These are phyloP conservation scores for Tolypocladium capitatum DNA, from an alignment of 2,329 filamentous ascomycete genomes.

Conservation along the genomic window DNA sequence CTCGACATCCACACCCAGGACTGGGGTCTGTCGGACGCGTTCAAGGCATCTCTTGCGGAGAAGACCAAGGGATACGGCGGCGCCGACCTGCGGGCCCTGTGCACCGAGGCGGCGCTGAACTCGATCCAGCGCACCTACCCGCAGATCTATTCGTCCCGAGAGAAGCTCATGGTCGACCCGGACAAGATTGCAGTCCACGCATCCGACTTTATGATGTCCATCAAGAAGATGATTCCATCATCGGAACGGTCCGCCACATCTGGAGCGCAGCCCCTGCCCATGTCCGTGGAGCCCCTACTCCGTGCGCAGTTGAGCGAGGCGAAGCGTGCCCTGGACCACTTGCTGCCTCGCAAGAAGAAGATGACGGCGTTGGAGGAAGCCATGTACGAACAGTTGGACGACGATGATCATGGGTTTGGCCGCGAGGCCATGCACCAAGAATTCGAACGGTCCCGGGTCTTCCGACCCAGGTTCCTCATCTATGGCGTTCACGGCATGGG, in stretches of 20 bases:
- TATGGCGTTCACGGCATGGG: conserved; percentile 82
- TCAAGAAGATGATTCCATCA: conserved; percentile 92
- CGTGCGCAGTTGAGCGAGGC: conserved; percentile 59
- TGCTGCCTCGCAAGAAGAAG: conserved; percentile 75
- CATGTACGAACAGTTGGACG: conserved; percentile 75
- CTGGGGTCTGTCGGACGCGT: conserved; percentile 69
- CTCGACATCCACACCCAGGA: conserved; percentile 91
- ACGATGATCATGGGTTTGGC: conserved; percentile 71
- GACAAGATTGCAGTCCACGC: conserved; percentile 74
- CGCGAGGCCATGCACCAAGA: conserved; percentile 63
- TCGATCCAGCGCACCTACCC: conserved; percentile 91
- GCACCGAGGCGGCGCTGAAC: conserved; percentile 91
- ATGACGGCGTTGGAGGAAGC: conserved; percentile 87
- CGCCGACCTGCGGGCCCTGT: conserved; percentile 85
- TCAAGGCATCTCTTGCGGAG: conserved; percentile 75
- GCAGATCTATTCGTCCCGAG: conserved; percentile 83
- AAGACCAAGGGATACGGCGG: conserved; percentile 94
- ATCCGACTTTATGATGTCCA: conserved; percentile 92
- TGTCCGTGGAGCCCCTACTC: conserved; percentile 68
- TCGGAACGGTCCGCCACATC: conserved; percentile 83
- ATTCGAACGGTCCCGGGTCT: conserved; percentile 79
- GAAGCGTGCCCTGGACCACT: conserved; percentile 53
- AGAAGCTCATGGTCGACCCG: conserved; percentile 82
- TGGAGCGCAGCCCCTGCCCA: conserved; percentile 67
- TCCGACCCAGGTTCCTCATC: conserved; percentile 76